Conservation (phyloP, 1,139 yeast genomes). For the Meyerozyma athensensis region DNA sequence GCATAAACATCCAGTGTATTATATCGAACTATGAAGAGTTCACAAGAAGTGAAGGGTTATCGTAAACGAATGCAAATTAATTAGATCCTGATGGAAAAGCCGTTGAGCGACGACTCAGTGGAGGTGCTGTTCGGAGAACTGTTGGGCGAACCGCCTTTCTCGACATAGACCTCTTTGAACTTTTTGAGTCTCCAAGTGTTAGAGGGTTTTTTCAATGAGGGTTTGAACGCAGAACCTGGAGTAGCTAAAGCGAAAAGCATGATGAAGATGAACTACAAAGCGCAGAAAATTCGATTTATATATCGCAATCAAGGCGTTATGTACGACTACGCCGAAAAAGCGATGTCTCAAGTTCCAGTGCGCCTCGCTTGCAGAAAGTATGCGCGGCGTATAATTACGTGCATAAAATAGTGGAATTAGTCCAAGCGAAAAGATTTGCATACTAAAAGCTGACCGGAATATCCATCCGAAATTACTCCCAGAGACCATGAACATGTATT, state of each 20-base stretch:
- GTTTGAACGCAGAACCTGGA: constrained; percentile 40
- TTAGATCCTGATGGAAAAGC: neutral
- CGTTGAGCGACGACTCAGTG: constrained; percentile 6
- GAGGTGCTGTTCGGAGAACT: too few species aligned
- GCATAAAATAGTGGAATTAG: too few species aligned
- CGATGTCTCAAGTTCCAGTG: neutral
- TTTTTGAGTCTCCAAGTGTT: constrained; percentile 36
- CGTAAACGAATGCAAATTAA: neutral
- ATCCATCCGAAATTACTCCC: too few species aligned
- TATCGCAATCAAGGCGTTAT: neutral
- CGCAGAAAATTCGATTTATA: neutral
- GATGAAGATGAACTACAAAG: neutral
- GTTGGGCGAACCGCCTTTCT: constrained; percentile 14
- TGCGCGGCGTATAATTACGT: neutral
- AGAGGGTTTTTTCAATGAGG: constrained; percentile 30
- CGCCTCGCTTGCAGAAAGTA: neutral
- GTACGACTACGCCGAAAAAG: neutral
- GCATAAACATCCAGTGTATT: neutral
- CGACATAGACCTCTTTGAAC: constrained; percentile 25
- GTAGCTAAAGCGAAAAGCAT: constrained; percentile 38
- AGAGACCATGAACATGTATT: too few species aligned
- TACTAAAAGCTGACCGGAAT: too few species aligned
- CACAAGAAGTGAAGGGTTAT: neutral
- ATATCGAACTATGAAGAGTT: neutral
- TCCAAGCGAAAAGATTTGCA: too few species aligned